Evolutionary conservation across 208 protist genomes (phyloP), one percentile per base, ranked within the genome.

Genomic region (Leishmania major): DNA sequence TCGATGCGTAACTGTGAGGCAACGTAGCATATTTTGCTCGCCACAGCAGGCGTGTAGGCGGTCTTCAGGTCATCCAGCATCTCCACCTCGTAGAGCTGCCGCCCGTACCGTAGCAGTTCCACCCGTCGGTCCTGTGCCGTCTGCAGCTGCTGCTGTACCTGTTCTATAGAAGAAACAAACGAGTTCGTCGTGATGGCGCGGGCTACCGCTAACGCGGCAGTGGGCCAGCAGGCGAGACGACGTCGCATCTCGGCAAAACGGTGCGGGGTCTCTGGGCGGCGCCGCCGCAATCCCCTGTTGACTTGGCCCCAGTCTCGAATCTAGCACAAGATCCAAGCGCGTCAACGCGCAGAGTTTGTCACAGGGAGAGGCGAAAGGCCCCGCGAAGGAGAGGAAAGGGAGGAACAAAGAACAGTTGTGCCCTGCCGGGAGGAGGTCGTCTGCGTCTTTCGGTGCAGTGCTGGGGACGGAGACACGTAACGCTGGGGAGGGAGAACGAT

Each of bases 81-180:
- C 76, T 98, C 95, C 5, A 87, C 85, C 80, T 97, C 95, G 82
- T 96, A 98, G 22, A 97, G 81, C 45, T 93, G 89, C 17, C 91
- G 85, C 43, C 95, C 93, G 74, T 97, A 93, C 64, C 91, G 84
- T 37, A 94, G 62, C 67, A 98, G 89, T 57, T 96, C 95, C 22
- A 86, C 87, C 31, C 89, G 86, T 11, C 87, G 74, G 51, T 90
- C 87, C 64, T 89, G 82, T 3, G 92, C 86, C 3, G 87, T 88
- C 72, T 86, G 81, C 80, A 96, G 89, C 85, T 96, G 90, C 66
- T 94, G 88, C 79, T 96, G 91, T 25, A 97, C 76, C 73, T 95
- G 89, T 47, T 92, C 93, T 69, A 96, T 81, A 22, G 84, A 84
- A n/a, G 88, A 77, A 19, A 91, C 84, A 76, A 98, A 98, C 10